phyloP scores from a whole-genome alignment of 495 filamentous ascomycete genomes.

The Podospora pseudocomata region DNA sequence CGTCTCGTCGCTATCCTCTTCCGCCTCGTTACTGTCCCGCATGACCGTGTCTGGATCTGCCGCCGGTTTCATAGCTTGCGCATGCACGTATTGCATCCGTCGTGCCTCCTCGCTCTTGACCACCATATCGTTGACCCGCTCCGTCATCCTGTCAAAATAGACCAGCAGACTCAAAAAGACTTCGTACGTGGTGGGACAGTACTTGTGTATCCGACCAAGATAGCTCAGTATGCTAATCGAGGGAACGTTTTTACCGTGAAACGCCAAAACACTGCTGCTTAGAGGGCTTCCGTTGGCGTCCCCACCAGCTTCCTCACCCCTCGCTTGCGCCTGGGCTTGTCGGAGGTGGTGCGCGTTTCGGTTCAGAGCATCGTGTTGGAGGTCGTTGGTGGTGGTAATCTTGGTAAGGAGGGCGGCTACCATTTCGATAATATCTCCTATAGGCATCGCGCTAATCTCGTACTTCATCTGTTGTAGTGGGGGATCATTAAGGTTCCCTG shows the following conservation, averaged over 20 bases:
- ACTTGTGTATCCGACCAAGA: slow-evolving; percentile 94
- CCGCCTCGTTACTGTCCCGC: slow-evolving; percentile 30
- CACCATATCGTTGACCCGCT: slow-evolving; percentile 73
- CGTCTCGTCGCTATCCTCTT: slow-evolving; percentile 23
- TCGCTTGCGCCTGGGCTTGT: slow-evolving; percentile 41
- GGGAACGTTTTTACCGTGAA: slow-evolving; percentile 97
- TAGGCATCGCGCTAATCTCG: slow-evolving; percentile 97
- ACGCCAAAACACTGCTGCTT: slow-evolving; percentile 91
- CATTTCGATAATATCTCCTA: slow-evolving; percentile 98
- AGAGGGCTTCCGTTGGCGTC: slow-evolving; percentile 66
- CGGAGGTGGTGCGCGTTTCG: slow-evolving; percentile 47
- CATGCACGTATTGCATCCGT: slow-evolving; percentile 27
- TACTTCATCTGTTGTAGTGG: slow-evolving; percentile 61
- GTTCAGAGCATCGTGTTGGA: slow-evolving; percentile 71
- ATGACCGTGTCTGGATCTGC: slow-evolving; percentile 35
- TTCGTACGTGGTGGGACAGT: slow-evolving; percentile 97
- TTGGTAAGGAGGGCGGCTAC: slow-evolving; percentile 97
- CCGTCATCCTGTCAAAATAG: slow-evolving; percentile 99
- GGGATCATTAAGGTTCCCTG: slow-evolving; percentile 48
- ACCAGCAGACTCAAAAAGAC: slow-evolving; percentile 93
- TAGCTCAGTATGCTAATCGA: slow-evolving; percentile 97
- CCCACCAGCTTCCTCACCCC: slow-evolving; percentile 52
- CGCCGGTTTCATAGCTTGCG: slow-evolving; percentile 14
- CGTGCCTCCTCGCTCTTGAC: slow-evolving; percentile 42
- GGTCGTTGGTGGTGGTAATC: slow-evolving; percentile 95